Conservation (phyloP, 257 asterid species). For the Leonotis leonurus region DNA sequence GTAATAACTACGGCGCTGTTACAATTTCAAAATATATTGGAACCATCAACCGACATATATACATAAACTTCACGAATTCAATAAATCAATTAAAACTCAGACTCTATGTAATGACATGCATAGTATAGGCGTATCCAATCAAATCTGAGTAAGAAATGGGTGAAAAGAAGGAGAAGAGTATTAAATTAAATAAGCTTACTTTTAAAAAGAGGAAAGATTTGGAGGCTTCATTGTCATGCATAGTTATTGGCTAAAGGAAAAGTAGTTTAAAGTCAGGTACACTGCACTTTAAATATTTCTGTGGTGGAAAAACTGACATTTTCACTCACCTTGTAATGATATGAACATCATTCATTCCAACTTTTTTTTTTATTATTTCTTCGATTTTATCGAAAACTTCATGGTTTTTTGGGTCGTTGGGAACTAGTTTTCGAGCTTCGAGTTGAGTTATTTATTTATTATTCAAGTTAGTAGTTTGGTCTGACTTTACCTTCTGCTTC, state of each 20-base stretch:
- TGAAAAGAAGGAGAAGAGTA: too few relatives aligned
- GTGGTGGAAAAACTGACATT: slow-evolving; percentile 21
- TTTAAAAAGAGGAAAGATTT: slow-evolving; percentile 26
- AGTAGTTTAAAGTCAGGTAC: slow-evolving; percentile 28
- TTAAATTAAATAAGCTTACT: too few relatives aligned
- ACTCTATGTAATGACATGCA: too few relatives aligned
- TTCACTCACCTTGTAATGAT: slow-evolving; percentile 17
- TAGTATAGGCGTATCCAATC: too few relatives aligned
- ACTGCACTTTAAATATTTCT: slow-evolving; percentile 11
- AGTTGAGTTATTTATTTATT: neutral
- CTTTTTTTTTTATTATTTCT: slow-evolving; percentile 6
- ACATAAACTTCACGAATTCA: too few relatives aligned
- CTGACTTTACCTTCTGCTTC: neutral
- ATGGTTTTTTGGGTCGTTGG: neutral
- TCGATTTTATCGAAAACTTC: neutral
- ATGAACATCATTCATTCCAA: slow-evolving; percentile 16
- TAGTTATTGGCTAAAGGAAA: slow-evolving; percentile 26
- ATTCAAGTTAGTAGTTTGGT: neutral
- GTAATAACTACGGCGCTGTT: too few relatives aligned
- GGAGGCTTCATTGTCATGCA: slow-evolving; percentile 28
- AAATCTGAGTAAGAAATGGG: too few relatives aligned
- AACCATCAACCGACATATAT: too few relatives aligned
- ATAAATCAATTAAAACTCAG: too few relatives aligned
- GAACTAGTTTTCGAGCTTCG: neutral
- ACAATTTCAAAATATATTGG: too few relatives aligned